Conservation (phyloP, 805 yeast species). For the Candida glaebosa region DNA sequence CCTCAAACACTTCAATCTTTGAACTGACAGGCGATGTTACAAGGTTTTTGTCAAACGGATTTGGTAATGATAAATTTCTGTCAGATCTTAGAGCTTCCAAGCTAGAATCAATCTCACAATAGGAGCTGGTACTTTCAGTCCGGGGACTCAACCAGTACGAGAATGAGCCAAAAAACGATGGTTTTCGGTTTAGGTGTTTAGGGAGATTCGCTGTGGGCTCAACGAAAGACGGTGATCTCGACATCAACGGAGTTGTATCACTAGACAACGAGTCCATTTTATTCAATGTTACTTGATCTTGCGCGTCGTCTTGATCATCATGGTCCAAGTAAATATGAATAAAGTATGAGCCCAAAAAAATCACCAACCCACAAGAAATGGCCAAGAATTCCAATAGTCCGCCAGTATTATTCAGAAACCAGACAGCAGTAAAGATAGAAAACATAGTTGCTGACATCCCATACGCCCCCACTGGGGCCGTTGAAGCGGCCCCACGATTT, state of each 20-base stretch:
- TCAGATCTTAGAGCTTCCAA: constrained; percentile 12
- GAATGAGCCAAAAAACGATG: constrained; percentile 30
- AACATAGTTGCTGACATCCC: constrained; percentile 70
- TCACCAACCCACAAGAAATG: constrained; percentile 45
- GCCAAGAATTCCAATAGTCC: constrained; percentile 56
- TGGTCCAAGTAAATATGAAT: constrained; percentile 35
- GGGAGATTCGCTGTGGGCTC: background rate
- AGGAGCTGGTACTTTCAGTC: constrained; percentile 20
- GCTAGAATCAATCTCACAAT: constrained; percentile 11
- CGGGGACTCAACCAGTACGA: constrained; percentile 38
- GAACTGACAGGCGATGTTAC: background rate
- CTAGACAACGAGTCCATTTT: background rate
- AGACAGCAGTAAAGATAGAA: constrained; percentile 52
- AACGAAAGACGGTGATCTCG: constrained; percentile 3
- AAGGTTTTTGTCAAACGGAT: background rate
- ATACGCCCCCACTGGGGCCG: constrained; percentile 63
- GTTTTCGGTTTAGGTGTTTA: constrained; percentile 4
- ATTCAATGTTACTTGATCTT: constrained; percentile 6
- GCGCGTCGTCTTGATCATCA: constrained; percentile 17
- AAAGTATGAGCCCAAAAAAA: constrained; percentile 45
- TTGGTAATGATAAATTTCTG: constrained; percentile 8
- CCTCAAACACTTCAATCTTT: constrained; percentile 11
- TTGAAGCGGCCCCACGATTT: constrained; percentile 67
- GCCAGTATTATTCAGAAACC: constrained; percentile 51
- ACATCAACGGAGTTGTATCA: constrained; percentile 3